phyloP scores from a whole-genome alignment of 331 rosid species.

The Cydonia oblonga region DNA sequence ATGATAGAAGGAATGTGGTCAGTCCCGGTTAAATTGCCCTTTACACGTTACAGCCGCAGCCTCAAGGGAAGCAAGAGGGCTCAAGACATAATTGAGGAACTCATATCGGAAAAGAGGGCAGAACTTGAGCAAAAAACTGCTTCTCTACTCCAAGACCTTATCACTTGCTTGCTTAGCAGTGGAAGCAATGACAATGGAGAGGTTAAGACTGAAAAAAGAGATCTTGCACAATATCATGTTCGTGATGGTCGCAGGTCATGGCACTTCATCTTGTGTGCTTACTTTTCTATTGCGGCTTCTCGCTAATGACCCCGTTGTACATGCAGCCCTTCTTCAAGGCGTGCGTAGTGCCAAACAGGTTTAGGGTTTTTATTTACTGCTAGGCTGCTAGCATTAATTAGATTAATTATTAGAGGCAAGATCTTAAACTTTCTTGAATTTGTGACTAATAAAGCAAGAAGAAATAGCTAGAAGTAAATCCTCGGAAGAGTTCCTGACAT shows the following conservation, averaged over 20 bases:
- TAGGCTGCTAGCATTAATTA: no score
- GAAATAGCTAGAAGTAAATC: slow-evolving; percentile 40
- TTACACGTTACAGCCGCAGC: slow-evolving; percentile 56
- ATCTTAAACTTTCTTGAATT: background rate
- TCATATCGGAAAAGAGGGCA: slow-evolving; percentile 32
- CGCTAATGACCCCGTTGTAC: slow-evolving; percentile 41
- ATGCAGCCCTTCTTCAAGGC: slow-evolving; percentile 60
- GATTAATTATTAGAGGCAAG: background rate
- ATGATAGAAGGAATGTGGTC: slow-evolving; percentile 55
- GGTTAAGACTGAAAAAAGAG: slow-evolving; percentile 39
- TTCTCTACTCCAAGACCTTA: slow-evolving; percentile 46
- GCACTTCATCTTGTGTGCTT: slow-evolving; percentile 50
- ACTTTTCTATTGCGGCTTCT: slow-evolving; percentile 47
- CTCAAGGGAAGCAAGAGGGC: slow-evolving; percentile 41
- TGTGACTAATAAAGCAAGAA: slow-evolving; percentile 39
- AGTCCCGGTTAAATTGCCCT: slow-evolving; percentile 52
- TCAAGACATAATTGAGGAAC: slow-evolving; percentile 30
- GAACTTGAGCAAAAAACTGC: slow-evolving; percentile 24
- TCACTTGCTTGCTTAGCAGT: slow-evolving; percentile 46
- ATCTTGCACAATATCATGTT: slow-evolving; percentile 40
- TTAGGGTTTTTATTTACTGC: no score
- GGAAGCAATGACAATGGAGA: slow-evolving; percentile 16
- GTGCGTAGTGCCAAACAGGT: background rate
- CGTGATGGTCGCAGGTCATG: slow-evolving; percentile 63
- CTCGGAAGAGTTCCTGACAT: slow-evolving; percentile 39